These are phyloP conservation scores for Amyloporia xantha DNA, from an alignment of 768 basidiomycete species.

Conservation along the genomic window DNA sequence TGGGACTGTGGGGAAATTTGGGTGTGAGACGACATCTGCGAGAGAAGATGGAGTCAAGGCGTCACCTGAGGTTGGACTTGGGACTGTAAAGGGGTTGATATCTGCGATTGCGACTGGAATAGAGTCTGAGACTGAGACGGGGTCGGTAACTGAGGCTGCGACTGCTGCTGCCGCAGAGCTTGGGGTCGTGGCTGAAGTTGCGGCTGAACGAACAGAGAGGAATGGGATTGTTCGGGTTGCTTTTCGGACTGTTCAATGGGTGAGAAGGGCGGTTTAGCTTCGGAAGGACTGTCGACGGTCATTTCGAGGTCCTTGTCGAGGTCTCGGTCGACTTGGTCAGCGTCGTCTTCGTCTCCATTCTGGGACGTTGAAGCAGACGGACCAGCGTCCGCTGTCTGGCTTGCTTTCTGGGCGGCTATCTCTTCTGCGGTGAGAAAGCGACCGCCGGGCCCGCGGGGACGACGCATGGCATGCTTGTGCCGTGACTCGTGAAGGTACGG, in stretches of 20 bases:
- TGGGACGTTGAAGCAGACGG: conserved; percentile 25
- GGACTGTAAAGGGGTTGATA: conserved; percentile 11
- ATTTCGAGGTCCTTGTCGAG: conserved; percentile 16
- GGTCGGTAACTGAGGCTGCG: conserved; percentile 13
- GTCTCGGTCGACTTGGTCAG: conserved; percentile 18
- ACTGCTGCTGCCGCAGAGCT: conserved; percentile 21
- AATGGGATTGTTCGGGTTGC: conserved; percentile 8
- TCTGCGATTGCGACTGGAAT: conserved; percentile 9
- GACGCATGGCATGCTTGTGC: conserved; percentile 96
- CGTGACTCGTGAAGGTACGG: conserved; percentile 98
- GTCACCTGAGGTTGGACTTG: conserved; percentile 7
- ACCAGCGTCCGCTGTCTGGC: conserved; percentile 29
- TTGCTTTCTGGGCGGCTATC: conserved; percentile 73
- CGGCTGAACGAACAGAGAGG: conserved; percentile 11
- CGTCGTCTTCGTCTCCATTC: conserved; percentile 37
- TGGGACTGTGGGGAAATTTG: conserved; percentile 15
- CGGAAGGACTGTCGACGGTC: conserved; percentile 17
- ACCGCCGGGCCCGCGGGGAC: conserved; percentile 94
- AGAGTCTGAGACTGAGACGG: conserved; percentile 20
- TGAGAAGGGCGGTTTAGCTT: conserved; percentile 4
- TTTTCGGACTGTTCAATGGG: conserved; percentile 10
- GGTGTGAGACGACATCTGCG: too few species aligned
- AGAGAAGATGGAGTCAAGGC: too few species aligned
- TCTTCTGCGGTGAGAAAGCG: conserved; percentile 97
- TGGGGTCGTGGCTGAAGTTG: conserved; percentile 20